phyloP scores from a whole-genome alignment of 257 asterid genomes.

The Avicennia marina region DNA sequence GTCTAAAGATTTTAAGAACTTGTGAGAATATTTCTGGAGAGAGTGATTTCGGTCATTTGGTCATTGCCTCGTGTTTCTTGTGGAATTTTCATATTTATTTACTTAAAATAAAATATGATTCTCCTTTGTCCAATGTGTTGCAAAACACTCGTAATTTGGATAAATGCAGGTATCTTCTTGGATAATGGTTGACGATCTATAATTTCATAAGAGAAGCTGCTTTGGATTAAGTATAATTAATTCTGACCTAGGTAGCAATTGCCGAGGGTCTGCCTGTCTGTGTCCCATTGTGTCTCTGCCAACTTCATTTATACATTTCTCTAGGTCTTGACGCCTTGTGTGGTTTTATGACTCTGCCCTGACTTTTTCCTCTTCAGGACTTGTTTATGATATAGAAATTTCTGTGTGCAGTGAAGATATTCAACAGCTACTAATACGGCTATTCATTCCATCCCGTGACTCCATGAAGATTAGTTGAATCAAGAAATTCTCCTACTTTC shows the following conservation, averaged over 20 bases:
- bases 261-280: neutral
- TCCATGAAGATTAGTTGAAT: slow-evolving; percentile 19
- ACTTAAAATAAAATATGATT: neutral
- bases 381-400: slow-evolving; percentile 19
- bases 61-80: neutral
- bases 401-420: slow-evolving; percentile 8
- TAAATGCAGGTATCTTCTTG: neutral
- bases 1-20: neutral
- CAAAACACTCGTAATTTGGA: neutral
- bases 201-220: neutral
- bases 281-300: neutral
- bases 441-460: neutral
- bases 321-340: slow-evolving; percentile 10
- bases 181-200: neutral
- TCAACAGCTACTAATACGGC: neutral
- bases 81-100: neutral
- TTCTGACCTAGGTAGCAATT: neutral
- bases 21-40: neutral
- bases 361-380: slow-evolving; percentile 13
- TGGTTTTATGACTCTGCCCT: slow-evolving; percentile 12
- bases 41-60: neutral
- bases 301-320: too few species aligned
- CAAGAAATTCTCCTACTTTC: slow-evolving; percentile 10
- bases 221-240: neutral
- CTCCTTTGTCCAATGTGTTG: neutral